These are phyloP conservation scores for Blastobotrys indianensis DNA, from an alignment of 1,139 yeast species.

Conservation along the genomic window DNA sequence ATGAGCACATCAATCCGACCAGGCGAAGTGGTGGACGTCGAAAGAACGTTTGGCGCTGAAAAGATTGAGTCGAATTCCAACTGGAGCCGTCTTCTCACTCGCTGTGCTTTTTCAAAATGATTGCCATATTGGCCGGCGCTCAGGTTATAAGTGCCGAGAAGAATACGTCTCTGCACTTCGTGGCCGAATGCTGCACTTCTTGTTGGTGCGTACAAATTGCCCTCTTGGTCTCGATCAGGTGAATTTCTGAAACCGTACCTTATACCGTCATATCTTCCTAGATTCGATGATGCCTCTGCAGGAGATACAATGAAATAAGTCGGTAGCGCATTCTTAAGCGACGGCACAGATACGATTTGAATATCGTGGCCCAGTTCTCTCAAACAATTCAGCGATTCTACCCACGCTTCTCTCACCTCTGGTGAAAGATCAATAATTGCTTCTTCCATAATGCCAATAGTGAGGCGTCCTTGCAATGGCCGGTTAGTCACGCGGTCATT, in stretches of 20 bases:
- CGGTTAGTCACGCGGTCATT: constrained; percentile 8
- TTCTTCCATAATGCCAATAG: constrained; percentile 70
- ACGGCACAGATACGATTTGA: constrained; percentile 61
- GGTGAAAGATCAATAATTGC: constrained; percentile 52
- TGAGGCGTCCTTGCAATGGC: constrained; percentile 25
- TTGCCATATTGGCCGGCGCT: constrained; percentile 71
- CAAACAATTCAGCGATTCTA: constrained; percentile 40
- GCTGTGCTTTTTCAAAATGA: constrained; percentile 72
- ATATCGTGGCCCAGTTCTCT: constrained; percentile 50
- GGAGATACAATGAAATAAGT: constrained; percentile 84
- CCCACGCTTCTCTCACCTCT: constrained; percentile 45
- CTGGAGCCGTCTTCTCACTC: constrained; percentile 54
- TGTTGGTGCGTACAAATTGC: constrained; percentile 48
- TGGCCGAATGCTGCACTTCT: constrained; percentile 64
- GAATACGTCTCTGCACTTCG: constrained; percentile 77
- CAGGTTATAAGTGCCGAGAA: constrained; percentile 80
- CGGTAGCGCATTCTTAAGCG: constrained; percentile 62
- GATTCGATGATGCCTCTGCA: constrained; percentile 90
- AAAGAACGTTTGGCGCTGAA: constrained; percentile 44
- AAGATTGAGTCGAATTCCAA: constrained; percentile 64
- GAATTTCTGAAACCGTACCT: constrained; percentile 63
- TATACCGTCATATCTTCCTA: constrained; percentile 84
- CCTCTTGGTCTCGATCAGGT: constrained; percentile 34
- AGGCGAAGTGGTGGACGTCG: constrained; percentile 14
- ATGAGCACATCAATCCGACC: constrained; percentile 59